These are phyloP conservation scores for Bondarzewia mesenterica DNA, from an alignment of 1,284 basidiomycete genomes.

Conservation along the genomic window DNA sequence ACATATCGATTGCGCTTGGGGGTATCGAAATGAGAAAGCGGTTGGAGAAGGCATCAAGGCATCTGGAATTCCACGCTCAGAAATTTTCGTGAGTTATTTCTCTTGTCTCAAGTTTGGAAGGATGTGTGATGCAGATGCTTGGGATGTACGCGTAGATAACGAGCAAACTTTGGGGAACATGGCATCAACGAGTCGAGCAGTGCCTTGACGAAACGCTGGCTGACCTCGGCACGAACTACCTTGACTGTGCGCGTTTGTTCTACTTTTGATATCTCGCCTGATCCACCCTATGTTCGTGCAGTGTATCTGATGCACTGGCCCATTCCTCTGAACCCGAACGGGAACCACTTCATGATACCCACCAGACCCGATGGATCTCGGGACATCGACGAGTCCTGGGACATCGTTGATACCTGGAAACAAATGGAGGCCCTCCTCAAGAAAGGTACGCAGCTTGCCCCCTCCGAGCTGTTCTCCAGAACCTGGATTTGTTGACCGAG, in stretches of 20 bases:
- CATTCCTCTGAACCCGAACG: conserved; percentile 64
- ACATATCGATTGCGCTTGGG: conserved; percentile 72
- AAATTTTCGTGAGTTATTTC: conserved; percentile 62
- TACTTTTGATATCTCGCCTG: background rate
- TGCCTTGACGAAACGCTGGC: conserved; percentile 65
- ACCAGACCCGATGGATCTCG: conserved; percentile 62
- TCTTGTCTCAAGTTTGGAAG: background rate
- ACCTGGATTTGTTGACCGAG: too few relatives aligned
- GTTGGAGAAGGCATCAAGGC: conserved; percentile 81
- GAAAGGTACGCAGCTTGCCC: conserved; percentile 36
- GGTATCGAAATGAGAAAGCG: conserved; percentile 62
- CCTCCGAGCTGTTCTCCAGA: background rate
- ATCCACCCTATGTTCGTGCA: conserved; percentile 17
- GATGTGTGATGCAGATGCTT: background rate
- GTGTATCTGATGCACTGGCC: conserved; percentile 84
- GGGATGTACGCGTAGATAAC: conserved; percentile 37
- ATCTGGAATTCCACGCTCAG: conserved; percentile 70
- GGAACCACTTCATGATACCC: conserved; percentile 55
- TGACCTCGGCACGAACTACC: conserved; percentile 69
- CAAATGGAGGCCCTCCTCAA: conserved; percentile 72
- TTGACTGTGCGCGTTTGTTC: conserved; percentile 54
- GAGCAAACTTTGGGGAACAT: conserved; percentile 67
- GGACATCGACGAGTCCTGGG: conserved; percentile 60
- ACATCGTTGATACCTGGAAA: conserved; percentile 70
- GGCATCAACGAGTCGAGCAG: conserved; percentile 66